Evolutionary conservation across 176 grass and related monocot genomes (phyloP).

Genomic region (sorghum (Sorghum bicolor)): Sorghum_bicolor_NCBIv3 NC_012871.2:69130001-69130500

Average conservation of each 20-base stretch:
- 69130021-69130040: background rate
- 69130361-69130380: conserved; percentile 21
- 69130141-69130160: conserved; percentile 27
- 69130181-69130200: conserved; percentile 31
- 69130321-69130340: background rate
- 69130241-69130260: background rate
- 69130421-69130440: background rate
- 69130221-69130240: conserved; percentile 6
- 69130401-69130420: conserved; percentile 5
- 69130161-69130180: conserved; percentile 42
- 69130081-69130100: background rate
- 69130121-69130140: conserved; percentile 31
- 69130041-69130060: background rate
- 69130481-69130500: too few relatives aligned
- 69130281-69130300: background rate
- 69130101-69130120: background rate
- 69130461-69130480: too few relatives aligned
- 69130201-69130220: conserved; percentile 39
- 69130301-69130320: background rate
- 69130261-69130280: background rate
- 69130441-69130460: background rate
- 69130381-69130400: conserved; percentile 3
- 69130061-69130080: background rate
- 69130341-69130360: conserved; percentile 4
- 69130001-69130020: background rate